phyloP scores from a whole-genome alignment of 768 basidiomycete species.

The Tephrocybe sp. region DNA sequence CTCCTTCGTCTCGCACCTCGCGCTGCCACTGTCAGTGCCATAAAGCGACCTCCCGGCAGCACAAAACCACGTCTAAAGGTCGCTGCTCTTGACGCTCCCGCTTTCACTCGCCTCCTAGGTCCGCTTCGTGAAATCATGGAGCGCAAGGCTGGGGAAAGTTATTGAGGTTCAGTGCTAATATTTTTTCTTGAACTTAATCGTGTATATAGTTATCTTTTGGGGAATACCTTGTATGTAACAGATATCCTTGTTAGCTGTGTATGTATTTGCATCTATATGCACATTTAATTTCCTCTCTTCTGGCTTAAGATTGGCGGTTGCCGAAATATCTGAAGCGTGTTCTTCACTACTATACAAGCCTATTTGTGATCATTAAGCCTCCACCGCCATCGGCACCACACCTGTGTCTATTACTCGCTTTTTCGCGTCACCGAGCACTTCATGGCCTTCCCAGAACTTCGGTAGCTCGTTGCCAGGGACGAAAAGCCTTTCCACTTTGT shows the following conservation, averaged over 20 bases:
- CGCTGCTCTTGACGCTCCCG: constrained; percentile 88
- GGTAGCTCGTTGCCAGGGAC: constrained; percentile 90
- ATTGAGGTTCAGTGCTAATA: constrained; percentile 29
- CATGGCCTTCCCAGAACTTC: constrained; percentile 85
- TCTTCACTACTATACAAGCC: constrained; percentile 14
- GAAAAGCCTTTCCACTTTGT: constrained; percentile 88
- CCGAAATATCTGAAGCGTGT: neutral
- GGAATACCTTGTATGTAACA: constrained; percentile 17
- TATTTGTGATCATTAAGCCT: constrained; percentile 29
- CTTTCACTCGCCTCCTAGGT: constrained; percentile 92
- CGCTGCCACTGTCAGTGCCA: constrained; percentile 94
- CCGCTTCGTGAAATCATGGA: constrained; percentile 94
- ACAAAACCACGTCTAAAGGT: constrained; percentile 76
- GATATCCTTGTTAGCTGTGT: constrained; percentile 5
- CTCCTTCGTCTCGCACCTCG: constrained; percentile 86
- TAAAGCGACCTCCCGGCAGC: constrained; percentile 44
- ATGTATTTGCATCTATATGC: neutral
- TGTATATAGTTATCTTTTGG: constrained; percentile 5
- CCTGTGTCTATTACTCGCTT: constrained; percentile 34
- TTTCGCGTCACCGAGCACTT: constrained; percentile 53
- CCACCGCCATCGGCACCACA: constrained; percentile 49
- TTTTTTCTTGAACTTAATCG: constrained; percentile 23
- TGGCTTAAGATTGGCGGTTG: neutral
- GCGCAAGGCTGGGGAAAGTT: constrained; percentile 78
- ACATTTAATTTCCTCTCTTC: neutral